Base-by-base conservation (phyloP, 148 eudicot species). In the Fallopia convolvulus region DNA sequence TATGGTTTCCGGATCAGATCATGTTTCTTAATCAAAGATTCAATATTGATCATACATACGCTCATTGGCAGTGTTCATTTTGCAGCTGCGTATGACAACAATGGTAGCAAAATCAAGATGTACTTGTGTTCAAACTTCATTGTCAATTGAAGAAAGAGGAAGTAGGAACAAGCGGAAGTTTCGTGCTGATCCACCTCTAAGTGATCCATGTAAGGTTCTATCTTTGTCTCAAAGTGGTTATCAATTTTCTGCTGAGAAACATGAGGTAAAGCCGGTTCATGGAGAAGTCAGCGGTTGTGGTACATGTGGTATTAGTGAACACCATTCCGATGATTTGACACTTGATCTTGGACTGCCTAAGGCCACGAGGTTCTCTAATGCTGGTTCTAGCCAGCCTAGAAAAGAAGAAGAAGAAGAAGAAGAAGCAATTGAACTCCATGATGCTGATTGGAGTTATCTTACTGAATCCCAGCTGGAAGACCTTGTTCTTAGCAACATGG, bases 381-480 rank as follows among this genome's bases (percentile, higher is more conserved):
- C 77, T 7, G 89, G 79, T 33, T 1, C 81, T 58, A 80, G 80
- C 79, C 75, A 36, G 78, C 81, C 73, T 20, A 84, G 75, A 30
- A 26, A 26, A 26, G 86, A 80, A 42, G 89, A 79, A 78, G 76
- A 72, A 15, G 84, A 82, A 42, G 89, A 79, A 78, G 76, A 72
- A 15, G 84, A 82, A 21, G 79, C 63, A 30, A 85, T 83, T 50
- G 88, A 82, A 41, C 63, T 86, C 44, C 83, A 80, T 68, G 88
- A 89, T 85, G 92, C 92, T 20, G 92, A 92, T 83, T 94, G 98
- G 98, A 92, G 92, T 84, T 96, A 92, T 77, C 81, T 89, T 32
- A 89, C 93, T 12, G 97, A 94, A 85, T 77, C 81, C 46, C 90
- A 94, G 88, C 88, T 94, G 20, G 93, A 92, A 79, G 96, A 92